These are phyloP conservation scores for Colletotrichum phormii DNA, from an alignment of 2,329 filamentous ascomycete species.

Conservation along the genomic window DNA sequence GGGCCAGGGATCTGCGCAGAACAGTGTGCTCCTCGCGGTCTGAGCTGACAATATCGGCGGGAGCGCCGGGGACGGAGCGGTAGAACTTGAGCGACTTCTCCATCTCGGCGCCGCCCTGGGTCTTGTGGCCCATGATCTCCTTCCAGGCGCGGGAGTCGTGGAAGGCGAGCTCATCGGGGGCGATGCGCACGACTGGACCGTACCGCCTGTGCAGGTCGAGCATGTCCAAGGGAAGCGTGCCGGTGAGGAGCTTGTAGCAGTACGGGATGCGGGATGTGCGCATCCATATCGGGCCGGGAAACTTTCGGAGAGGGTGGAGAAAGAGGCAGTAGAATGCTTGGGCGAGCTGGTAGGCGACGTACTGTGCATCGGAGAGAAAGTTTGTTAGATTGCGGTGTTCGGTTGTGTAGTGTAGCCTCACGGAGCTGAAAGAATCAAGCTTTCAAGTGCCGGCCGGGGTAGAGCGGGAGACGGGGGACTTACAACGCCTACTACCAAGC, in stretches of 20 bases:
- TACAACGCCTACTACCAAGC: constrained; percentile 13
- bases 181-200: constrained; percentile 58
- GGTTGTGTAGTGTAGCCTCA: background rate
- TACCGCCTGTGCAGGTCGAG: constrained; percentile 51
- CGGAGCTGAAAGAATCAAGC: too few species aligned
- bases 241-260: constrained; percentile 35
- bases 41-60: constrained; percentile 37
- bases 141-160: constrained; percentile 49
- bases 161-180: constrained; percentile 60
- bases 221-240: constrained; percentile 43
- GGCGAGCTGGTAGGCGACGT: constrained; percentile 1
- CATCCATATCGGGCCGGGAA: constrained; percentile 43
- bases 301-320: constrained; percentile 45
- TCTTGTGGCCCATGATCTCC: constrained; percentile 52
- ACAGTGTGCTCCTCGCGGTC: constrained; percentile 28
- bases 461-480: background rate
- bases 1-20: constrained; percentile 36
- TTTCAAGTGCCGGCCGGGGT: background rate
- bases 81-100: constrained; percentile 32
- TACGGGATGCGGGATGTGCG: constrained; percentile 8
- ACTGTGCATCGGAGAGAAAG: background rate
- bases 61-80: background rate
- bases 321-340: constrained; percentile 42
- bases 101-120: constrained; percentile 29
- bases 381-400: constrained; percentile 1